Evolutionary conservation across 2,329 filamentous ascomycete genomes (phyloP).

Genomic region (Fusarium burgessii): DNA sequence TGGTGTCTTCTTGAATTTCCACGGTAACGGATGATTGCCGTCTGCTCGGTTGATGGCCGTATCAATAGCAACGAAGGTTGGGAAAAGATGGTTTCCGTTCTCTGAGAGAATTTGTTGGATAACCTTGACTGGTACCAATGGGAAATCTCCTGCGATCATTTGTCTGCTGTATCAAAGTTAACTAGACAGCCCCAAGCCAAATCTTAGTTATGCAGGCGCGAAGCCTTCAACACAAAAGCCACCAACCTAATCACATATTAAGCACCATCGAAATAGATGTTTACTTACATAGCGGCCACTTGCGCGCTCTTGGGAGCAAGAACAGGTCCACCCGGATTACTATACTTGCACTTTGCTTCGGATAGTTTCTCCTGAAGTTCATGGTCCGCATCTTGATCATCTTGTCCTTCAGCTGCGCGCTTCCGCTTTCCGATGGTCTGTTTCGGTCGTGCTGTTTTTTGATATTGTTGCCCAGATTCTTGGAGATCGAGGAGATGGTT

Average conservation of each 20-base stretch:
- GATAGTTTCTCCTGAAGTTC: constrained; percentile 20
- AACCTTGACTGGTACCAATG: constrained; percentile 21
- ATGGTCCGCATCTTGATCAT: constrained; percentile 16
- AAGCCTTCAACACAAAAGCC: not conserved
- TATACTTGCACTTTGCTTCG: constrained; percentile 30
- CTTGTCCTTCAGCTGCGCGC: constrained; percentile 44
- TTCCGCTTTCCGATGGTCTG: constrained; percentile 57
- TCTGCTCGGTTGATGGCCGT: not conserved
- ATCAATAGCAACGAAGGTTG: constrained; percentile 33
- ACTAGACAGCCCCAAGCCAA: not conserved
- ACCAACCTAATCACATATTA: not conserved
- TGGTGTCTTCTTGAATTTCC: constrained; percentile 25
- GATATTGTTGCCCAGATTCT: constrained; percentile 55
- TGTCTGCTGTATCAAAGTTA: constrained; percentile 29
- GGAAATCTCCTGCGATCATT: constrained; percentile 43
- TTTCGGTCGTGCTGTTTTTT: constrained; percentile 43
- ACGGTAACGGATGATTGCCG: not conserved
- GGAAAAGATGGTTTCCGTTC: constrained; percentile 30
- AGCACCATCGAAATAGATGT: not conserved
- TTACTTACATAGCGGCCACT: constrained; percentile 23
- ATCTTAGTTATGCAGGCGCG: not conserved
- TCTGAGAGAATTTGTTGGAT: constrained; percentile 22
- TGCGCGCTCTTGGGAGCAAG: not conserved
- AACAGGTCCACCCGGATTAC: not conserved
- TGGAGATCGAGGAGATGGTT: constrained; percentile 55